Percentiles rank a stretch among this genome's conserved stretches.
These are phyloP conservation scores for Komagataella populi DNA, from an alignment of 805 yeast species.

Conservation along the genomic window DNA sequence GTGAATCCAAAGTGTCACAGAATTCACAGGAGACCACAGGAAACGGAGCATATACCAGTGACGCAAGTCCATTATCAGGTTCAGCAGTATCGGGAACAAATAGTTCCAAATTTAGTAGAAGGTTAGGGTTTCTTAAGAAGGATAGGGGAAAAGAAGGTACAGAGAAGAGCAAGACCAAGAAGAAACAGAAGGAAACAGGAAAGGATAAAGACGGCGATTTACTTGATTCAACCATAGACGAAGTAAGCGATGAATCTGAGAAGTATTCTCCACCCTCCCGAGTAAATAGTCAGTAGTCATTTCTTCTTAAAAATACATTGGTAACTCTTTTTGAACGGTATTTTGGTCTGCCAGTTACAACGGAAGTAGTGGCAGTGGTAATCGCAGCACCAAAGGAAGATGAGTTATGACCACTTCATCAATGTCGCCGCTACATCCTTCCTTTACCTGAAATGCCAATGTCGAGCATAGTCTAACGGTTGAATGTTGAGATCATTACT, in stretches of 20 bases:
- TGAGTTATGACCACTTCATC: not conserved
- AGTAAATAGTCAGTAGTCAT: not conserved
- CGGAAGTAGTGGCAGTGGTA: not conserved
- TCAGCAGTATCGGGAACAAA: conserved; percentile 1
- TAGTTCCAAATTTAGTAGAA: conserved; percentile 9
- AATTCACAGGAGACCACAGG: not conserved
- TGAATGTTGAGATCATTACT: not conserved
- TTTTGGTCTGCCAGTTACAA: not conserved
- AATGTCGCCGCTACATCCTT: not conserved
- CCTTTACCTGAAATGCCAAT: not conserved
- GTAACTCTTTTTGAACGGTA: not conserved
- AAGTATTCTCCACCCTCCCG: not conserved
- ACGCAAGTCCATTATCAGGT: conserved; percentile 1
- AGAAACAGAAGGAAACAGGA: conserved; percentile 11
- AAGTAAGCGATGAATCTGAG: conserved; percentile 1
- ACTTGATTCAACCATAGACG: conserved; percentile 8
- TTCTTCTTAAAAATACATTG: not conserved
- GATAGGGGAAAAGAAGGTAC: conserved; percentile 12
- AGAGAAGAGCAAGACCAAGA: conserved; percentile 6
- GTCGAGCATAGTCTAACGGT: not conserved
- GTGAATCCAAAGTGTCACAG: conserved; percentile 1
- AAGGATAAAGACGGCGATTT: conserved; percentile 4
- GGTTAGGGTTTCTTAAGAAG: conserved; percentile 17
- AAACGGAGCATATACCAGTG: not conserved
- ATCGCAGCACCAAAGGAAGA: not conserved